Conservation (phyloP, 1,284 basidiomycete species). For the Ganoderma meredithae region DNA sequence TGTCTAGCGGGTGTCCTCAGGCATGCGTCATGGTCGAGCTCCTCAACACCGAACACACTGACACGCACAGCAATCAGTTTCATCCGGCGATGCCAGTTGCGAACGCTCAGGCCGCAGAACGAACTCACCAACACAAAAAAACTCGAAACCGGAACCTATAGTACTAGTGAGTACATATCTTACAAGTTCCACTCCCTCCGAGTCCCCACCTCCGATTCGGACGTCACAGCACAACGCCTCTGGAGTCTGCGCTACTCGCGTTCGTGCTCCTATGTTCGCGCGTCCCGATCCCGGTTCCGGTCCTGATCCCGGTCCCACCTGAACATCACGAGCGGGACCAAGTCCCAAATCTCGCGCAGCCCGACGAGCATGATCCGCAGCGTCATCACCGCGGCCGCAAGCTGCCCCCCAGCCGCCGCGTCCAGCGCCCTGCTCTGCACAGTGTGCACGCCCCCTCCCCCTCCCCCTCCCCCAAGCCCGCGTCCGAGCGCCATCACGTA, state of each 20-base stretch:
- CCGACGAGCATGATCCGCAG: conserved; percentile 25
- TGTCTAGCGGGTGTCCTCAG: too few species aligned
- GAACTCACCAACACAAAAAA: neutral
- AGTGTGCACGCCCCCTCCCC: neutral
- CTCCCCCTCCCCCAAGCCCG: too few species aligned
- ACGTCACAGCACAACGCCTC: neutral
- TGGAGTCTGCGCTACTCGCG: too few species aligned
- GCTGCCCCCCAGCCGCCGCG: conserved; percentile 31
- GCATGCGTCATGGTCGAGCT: neutral
- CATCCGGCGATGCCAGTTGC: neutral
- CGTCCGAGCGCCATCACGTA: conserved; percentile 26
- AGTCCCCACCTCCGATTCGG: neutral
- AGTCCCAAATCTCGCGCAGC: conserved; percentile 28
- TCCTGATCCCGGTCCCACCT: conserved; percentile 21
- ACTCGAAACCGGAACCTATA: neutral
- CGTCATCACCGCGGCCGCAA: conserved; percentile 30
- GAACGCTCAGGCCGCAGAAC: neutral
- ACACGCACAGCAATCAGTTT: conserved; percentile 3
- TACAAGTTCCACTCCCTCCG: neutral
- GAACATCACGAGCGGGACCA: conserved; percentile 30
- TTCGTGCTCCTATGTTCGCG: conserved; percentile 2
- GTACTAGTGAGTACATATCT: neutral
- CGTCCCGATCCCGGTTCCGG: conserved; percentile 18
- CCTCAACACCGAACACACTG: neutral
- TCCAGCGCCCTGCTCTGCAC: conserved; percentile 25